Evolutionary conservation across 441 rosid species (phyloP), one percentile per base, ranked within the genome.

Genomic region (Daphne laureola): DNA sequence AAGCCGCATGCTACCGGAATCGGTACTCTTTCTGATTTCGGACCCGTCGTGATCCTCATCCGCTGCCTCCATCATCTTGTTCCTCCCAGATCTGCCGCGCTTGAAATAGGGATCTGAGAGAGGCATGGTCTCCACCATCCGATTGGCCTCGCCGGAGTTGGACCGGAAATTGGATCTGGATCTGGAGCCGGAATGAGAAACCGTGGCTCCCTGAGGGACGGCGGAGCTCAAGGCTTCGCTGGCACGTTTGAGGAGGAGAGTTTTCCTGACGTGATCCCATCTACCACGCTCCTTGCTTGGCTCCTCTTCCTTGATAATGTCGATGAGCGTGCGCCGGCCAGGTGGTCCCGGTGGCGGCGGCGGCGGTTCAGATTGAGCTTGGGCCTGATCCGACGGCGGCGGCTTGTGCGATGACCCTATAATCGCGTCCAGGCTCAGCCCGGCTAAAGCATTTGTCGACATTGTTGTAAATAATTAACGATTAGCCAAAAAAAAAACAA

Each of bases 211-310:
- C 27, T 72, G 72, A 8, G 65, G 65, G n/a, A 71, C 27, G 35
- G 80, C 63, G 8, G 92, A 78, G 40, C 79, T 75, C 95, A 92
- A 84, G 45, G 84, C 83, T 12, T 86, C 62, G 42, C 87, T 87
- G 17, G 81, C 63, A 3, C 89, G 83, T 66, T 72, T 74, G 8
- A 87, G 77, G 25, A 87, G 78, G 58, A 87, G 80, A 40, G 68
- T 74, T 27, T 81, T 93, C 46, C 87, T 73, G 73, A 87, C 76
- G 5, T 74, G 66, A 48, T 73, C 84, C 96, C 90, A 85, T 66
- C 79, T 79, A 64, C 70, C 78, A 61, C 57, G 58, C 46, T 81
- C 83, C 43, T 68, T 80, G 48, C 64, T 17, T 50, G 61, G 69
- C 55, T 77, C 82, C 41, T 80, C 84, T 27, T 58, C 74, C n/a